Percentiles rank a stretch among this genome's conserved stretches.
These are phyloP conservation scores for Inonotus hispidus DNA, from an alignment of 1,284 basidiomycete species.

Conservation along the genomic window DNA sequence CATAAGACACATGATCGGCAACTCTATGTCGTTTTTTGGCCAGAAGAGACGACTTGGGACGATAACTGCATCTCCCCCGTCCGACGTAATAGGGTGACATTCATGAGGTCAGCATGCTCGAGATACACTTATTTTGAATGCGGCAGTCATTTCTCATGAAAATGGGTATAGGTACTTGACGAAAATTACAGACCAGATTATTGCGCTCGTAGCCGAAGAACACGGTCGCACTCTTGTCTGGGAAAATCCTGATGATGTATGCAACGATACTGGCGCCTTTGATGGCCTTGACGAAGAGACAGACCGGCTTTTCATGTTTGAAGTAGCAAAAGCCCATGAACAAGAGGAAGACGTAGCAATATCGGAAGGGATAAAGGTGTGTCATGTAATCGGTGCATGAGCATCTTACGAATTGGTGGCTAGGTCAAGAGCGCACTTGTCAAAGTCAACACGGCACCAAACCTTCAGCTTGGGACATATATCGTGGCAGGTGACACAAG, in stretches of 20 bases:
- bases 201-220: conserved; percentile 41
- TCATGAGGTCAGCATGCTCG: conserved; percentile 43
- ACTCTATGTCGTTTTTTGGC: conserved; percentile 54
- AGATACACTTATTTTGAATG: not conserved
- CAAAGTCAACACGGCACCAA: not conserved
- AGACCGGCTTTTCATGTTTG: conserved; percentile 47
- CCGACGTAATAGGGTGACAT: conserved; percentile 48
- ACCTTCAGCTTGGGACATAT: conserved; percentile 13
- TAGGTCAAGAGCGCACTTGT: not conserved
- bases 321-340: conserved; percentile 51
- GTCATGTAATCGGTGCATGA: conserved; percentile 4
- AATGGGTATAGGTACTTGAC: conserved; percentile 43
- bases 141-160: not conserved
- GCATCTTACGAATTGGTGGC: not conserved
- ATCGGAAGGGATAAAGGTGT: conserved; percentile 39
- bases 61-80: conserved; percentile 42
- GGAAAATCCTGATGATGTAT: conserved; percentile 29
- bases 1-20: conserved; percentile 21
- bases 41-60: conserved; percentile 55
- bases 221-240: conserved; percentile 41
- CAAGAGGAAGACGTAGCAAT: conserved; percentile 47
- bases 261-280: not conserved
- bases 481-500: conserved; percentile 24
- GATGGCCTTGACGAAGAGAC: conserved; percentile 30
- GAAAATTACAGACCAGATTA: conserved; percentile 48